Evolutionary conservation across 169 alveolate genomes (phyloP).

Genomic region (Eimeria brunetti): DNA sequence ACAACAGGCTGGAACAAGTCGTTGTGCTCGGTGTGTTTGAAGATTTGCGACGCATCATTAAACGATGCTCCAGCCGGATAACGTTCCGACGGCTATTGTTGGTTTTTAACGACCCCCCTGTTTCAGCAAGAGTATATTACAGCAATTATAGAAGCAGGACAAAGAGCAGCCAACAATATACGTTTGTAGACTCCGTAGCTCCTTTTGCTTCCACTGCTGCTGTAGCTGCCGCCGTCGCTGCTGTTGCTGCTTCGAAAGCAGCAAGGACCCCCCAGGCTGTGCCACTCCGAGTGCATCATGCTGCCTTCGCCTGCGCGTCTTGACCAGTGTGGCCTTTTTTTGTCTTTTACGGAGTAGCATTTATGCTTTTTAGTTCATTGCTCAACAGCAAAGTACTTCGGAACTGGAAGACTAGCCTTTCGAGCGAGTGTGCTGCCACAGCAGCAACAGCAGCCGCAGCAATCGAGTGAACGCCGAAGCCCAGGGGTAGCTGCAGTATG

Average conservation of each 20-base stretch:
- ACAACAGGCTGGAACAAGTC: not conserved
- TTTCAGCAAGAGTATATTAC: not conserved
- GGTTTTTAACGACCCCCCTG: not conserved
- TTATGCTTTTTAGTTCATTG: not conserved
- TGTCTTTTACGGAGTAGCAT: not conserved
- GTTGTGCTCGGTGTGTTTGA: not conserved
- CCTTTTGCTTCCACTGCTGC: conserved; percentile 15
- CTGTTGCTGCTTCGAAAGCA: conserved; percentile 55
- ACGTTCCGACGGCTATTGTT: not conserved
- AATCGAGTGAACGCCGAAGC: conserved; percentile 52
- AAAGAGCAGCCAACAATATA: not conserved
- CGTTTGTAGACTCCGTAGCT: not conserved
- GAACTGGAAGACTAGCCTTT: not conserved
- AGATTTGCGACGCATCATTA: conserved; percentile 2
- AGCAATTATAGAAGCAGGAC: not conserved
- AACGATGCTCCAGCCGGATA: conserved; percentile 14
- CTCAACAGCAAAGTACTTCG: not conserved
- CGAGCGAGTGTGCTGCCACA: conserved; percentile 47
- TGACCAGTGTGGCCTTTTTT: not conserved
- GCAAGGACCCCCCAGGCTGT: conserved; percentile 36
- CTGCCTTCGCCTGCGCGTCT: not conserved
- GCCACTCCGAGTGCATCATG: conserved; percentile 5
- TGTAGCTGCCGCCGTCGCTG: conserved; percentile 50
- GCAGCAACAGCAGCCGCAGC: conserved; percentile 50
- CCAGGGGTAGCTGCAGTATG: conserved; percentile 42